Evolutionary conservation across 1,284 basidiomycete species (phyloP).

Genomic region (Coniferiporia sulphurascens): DNA sequence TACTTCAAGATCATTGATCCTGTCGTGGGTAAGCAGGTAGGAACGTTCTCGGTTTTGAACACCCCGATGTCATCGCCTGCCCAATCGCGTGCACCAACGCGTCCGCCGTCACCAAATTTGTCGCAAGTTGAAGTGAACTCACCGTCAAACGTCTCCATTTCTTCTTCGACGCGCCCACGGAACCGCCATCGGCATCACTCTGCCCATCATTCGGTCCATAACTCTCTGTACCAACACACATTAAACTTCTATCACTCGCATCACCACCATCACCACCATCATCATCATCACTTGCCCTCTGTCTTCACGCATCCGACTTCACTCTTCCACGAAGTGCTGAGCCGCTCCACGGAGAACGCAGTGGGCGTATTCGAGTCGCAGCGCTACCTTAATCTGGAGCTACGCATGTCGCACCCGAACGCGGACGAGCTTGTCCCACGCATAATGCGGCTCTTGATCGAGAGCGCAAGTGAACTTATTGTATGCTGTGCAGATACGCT

Average conservation of each 20-base stretch:
- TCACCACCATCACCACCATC: no score
- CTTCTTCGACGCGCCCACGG: not conserved
- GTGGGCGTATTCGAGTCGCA: conserved; percentile 83
- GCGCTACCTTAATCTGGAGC: conserved; percentile 74
- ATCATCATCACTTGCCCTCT: conserved; percentile 22
- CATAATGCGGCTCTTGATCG: conserved; percentile 48
- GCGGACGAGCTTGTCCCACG: conserved; percentile 46
- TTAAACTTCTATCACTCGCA: conserved; percentile 1
- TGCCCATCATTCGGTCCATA: no score
- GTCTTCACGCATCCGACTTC: conserved; percentile 18
- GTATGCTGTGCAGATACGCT: conserved; percentile 43
- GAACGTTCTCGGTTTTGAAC: conserved; percentile 3
- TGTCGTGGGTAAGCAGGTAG: conserved; percentile 25
- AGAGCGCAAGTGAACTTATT: conserved; percentile 57
- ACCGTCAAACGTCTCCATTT: conserved; percentile 7
- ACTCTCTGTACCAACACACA: not conserved
- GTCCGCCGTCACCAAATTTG: conserved; percentile 24
- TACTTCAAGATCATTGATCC: conserved; percentile 65
- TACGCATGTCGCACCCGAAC: conserved; percentile 45
- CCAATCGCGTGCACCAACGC: conserved; percentile 21
- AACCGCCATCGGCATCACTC: not conserved
- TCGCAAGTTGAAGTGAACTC: conserved; percentile 23
- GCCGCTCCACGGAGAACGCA: conserved; percentile 42
- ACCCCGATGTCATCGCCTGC: conserved; percentile 17
- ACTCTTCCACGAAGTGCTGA: not conserved